Evolutionary conservation across 176 grass and related monocot genomes (phyloP).

Genomic region (Coix lacrymajobi): DNA sequence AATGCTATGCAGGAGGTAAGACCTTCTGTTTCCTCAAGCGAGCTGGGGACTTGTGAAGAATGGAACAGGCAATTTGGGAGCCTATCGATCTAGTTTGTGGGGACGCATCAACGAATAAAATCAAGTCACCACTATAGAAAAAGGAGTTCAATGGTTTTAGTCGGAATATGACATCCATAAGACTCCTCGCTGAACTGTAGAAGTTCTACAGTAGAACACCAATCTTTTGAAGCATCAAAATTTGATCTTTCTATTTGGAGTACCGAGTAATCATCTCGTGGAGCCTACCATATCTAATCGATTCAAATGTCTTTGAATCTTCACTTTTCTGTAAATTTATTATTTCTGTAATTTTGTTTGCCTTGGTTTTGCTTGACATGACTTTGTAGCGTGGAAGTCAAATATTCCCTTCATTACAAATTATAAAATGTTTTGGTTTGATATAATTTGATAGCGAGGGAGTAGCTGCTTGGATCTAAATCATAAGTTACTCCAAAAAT

Average conservation of each 20-base stretch:
- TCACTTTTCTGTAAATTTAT: not conserved
- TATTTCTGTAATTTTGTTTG: not conserved
- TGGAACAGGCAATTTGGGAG: conserved; percentile 97
- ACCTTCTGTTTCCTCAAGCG: conserved; percentile 82
- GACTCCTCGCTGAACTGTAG: not conserved
- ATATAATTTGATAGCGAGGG: too few relatives aligned
- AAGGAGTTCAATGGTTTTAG: not conserved
- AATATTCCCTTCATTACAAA: not conserved
- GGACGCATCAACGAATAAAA: conserved; percentile 13
- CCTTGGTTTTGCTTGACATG: not conserved
- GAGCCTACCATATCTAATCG: not conserved
- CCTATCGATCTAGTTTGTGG: conserved; percentile 45
- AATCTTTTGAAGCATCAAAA: not conserved
- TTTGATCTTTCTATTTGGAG: not conserved
- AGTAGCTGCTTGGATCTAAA: too few relatives aligned
- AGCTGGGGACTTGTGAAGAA: conserved; percentile 77
- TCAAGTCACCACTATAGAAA: not conserved
- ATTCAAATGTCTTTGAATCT: not conserved
- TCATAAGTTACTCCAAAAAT: too few relatives aligned
- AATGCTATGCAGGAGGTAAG: conserved; percentile 82
- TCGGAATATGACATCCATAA: not conserved
- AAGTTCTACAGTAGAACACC: not conserved
- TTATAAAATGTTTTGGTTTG: not conserved
- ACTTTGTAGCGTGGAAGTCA: not conserved
- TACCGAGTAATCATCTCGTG: not conserved